Evolutionary conservation across 2,329 filamentous ascomycete species (phyloP), one percentile per base, ranked within the genome.

Genomic region (Ascochyta clinopodiicola): DNA sequence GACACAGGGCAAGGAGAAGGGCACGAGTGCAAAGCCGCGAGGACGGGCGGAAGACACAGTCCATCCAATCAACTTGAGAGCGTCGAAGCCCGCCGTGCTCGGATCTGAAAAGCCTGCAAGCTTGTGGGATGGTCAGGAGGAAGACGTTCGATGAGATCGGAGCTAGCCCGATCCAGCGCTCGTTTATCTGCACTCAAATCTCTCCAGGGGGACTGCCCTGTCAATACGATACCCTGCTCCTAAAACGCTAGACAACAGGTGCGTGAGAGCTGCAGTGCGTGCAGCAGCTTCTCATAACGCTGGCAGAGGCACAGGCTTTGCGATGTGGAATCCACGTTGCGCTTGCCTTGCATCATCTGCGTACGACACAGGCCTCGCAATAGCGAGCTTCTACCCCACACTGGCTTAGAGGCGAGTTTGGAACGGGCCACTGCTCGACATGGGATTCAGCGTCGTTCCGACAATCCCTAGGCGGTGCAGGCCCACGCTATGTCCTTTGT

Each of bases 91-190:
- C 24, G 19, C 17, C 19, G 39, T 21, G 13, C 17, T 46, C 46
- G 13, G 45, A 38, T 37, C 36, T 50, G 46, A 46, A 50, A 55
- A 56, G 46, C 53, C 42, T 46, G 53, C 53, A 46, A 47, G 46
- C 45, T 45, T 50, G 51, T 37, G 46, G 36, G 42, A 34, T 51
- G 32, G 31, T 43, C 19, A 37, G 43, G 21, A 39, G 44, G 44
- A 38, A 40, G 25, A 31, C 13, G 13, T 50, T 46, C 45, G 45
- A 53, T 50, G 44, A 40, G 44, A 57, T 57, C 55, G 50, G 31
- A 44, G 50, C 55, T 57, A 57, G 46, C 45, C 40, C 35, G 17
- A 53, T 52, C 29, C 22, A 34, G 31, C 17, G 10, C 50, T 57
- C 55, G 55, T 42, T 27, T 57, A 57, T 57, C 55, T 57, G 42